These are phyloP conservation scores for Yarrowia osloensis DNA, from an alignment of 805 yeast genomes.

Conservation along the genomic window DNA sequence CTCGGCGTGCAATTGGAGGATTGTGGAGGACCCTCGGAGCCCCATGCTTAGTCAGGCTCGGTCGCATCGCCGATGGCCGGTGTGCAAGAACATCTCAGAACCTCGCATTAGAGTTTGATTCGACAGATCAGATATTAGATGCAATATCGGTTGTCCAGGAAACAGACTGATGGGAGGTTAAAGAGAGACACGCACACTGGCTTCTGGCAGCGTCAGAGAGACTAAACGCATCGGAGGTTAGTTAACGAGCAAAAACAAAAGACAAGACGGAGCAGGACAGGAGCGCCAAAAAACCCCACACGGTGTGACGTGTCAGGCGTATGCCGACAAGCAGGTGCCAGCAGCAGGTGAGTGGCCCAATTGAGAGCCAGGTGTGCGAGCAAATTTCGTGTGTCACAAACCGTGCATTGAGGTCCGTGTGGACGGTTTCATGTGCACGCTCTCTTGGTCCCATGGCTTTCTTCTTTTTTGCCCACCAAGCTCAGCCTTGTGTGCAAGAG, in stretches of 20 bases:
- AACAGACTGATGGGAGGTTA: neutral
- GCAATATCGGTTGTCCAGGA: constrained; percentile 18
- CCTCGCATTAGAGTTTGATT: neutral
- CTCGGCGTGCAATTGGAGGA: neutral
- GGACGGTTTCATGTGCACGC: too few relatives aligned
- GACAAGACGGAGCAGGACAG: too few relatives aligned
- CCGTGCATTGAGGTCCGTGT: neutral
- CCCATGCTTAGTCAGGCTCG: neutral
- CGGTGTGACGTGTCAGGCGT: constrained; percentile 2
- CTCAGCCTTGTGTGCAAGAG: too few relatives aligned
- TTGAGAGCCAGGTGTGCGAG: neutral
- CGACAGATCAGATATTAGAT: neutral
- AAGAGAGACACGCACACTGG: neutral
- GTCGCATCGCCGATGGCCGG: neutral
- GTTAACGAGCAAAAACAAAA: neutral
- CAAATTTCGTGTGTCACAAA: neutral
- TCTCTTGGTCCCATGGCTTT: too few relatives aligned
- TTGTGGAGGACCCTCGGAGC: too few relatives aligned
- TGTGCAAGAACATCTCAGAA: neutral
- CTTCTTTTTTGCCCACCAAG: too few relatives aligned
- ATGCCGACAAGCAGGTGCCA: neutral
- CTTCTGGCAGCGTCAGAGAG: neutral
- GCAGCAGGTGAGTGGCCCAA: neutral
- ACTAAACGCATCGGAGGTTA: neutral
- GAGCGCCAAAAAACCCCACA: neutral